These are phyloP conservation scores for Tuctoria greenei DNA, from an alignment of 176 grass and related monocot species.

Conservation along the genomic window DNA sequence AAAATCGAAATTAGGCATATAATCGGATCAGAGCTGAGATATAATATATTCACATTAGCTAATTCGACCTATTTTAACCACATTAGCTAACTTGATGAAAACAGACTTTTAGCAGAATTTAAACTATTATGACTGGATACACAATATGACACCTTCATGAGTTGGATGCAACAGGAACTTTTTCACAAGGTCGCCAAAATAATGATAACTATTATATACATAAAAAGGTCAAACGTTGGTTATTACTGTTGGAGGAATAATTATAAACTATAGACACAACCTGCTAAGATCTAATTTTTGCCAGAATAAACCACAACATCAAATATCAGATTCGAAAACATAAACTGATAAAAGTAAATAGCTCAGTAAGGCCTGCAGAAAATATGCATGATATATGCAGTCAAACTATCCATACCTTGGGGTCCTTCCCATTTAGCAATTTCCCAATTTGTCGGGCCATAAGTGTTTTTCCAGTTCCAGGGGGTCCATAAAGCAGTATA, in stretches of 20 bases:
- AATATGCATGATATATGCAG: not conserved
- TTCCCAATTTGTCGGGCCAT: slow-evolving; percentile 99
- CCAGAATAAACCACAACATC: not conserved
- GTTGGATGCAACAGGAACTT: not conserved
- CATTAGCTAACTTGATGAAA: not conserved
- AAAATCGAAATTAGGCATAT: not conserved
- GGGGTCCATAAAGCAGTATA: slow-evolving; percentile 88
- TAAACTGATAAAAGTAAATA: not conserved
- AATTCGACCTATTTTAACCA: too few relatives aligned
- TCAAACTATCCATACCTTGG: slow-evolving; percentile 62
- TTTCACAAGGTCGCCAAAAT: not conserved
- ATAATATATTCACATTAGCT: not conserved
- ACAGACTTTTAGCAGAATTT: not conserved
- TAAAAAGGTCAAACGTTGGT: not conserved
- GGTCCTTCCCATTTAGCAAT: slow-evolving; percentile 90
- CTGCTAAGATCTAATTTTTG: not conserved
- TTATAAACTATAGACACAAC: not conserved
- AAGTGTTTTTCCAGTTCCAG: slow-evolving; percentile 98
- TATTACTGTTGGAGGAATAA: not conserved
- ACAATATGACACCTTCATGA: not conserved
- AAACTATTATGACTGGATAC: not conserved
- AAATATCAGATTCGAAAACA: not conserved
- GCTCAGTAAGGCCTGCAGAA: not conserved
- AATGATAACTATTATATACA: not conserved
- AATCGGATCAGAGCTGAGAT: not conserved